phyloP scores from a whole-genome alignment of 1,284 basidiomycete genomes.

The Thecaphora frezii region DNA sequence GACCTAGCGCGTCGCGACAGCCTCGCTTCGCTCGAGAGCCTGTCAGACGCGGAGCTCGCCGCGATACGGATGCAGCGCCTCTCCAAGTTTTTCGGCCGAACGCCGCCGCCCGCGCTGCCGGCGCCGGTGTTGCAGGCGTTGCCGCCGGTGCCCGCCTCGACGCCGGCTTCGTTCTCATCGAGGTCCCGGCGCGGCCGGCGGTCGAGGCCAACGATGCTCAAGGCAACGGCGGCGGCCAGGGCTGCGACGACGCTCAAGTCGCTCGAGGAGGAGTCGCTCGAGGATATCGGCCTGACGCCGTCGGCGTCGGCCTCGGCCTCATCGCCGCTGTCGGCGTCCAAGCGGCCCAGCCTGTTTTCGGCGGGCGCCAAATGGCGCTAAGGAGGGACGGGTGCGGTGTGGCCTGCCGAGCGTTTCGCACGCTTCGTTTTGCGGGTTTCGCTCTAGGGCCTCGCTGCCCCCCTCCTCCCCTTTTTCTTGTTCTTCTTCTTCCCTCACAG shows the following conservation, averaged over 20 bases:
- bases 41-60: not conserved
- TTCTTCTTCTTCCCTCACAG: no score
- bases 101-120: no score
- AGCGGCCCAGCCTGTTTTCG: not conserved
- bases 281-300: not conserved
- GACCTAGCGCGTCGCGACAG: not conserved
- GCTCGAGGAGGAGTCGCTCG: not conserved
- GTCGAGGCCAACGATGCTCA: no score
- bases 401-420: no score
- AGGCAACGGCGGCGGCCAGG: no score
- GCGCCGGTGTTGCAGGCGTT: not conserved
- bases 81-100: not conserved
- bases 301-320: not conserved
- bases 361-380: no score
- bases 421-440: no score
- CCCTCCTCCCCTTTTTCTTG: no score
- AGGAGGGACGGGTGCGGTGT: no score
- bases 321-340: not conserved
- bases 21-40: not conserved
- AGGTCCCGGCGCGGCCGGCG: no score
- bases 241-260: not conserved
- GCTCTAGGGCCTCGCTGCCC: no score
- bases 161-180: no score
- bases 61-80: not conserved
- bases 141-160: not conserved